Percentiles rank a stretch among this genome's conserved stretches.
phyloP scores from a whole-genome alignment of 768 basidiomycete species.

The Mycena chlorophos region DNA sequence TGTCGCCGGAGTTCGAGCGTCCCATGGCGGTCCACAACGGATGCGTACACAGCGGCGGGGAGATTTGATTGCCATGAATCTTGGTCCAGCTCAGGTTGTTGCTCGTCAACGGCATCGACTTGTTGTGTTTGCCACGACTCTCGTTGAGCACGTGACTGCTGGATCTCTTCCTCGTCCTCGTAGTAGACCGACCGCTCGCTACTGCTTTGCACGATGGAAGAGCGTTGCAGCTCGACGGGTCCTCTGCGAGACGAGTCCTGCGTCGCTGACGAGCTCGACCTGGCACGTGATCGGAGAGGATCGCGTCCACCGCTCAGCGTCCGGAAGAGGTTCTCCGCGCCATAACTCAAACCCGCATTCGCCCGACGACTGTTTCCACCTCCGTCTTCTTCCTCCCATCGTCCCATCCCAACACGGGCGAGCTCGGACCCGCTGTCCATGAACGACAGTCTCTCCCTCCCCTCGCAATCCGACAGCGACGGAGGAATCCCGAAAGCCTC shows the following conservation, averaged over 20 bases:
- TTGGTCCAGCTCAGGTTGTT: neutral
- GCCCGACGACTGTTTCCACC: constrained; percentile 3
- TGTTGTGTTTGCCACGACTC: neutral
- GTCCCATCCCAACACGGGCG: constrained; percentile 37
- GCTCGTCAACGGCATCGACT: constrained; percentile 13
- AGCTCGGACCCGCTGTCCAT: constrained; percentile 52
- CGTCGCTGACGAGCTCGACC: constrained; percentile 7
- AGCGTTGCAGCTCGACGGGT: constrained; percentile 12
- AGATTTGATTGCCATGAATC: constrained; percentile 37
- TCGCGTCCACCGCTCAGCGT: constrained; percentile 31
- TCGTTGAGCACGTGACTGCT: neutral
- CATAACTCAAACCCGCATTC: constrained; percentile 38
- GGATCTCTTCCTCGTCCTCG: neutral
- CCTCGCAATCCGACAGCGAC: constrained; percentile 40
- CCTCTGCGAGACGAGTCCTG: constrained; percentile 17
- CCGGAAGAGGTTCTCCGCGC: constrained; percentile 50
- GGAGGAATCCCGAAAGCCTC: constrained; percentile 54
- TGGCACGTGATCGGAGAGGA: neutral
- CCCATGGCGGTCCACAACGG: constrained; percentile 42
- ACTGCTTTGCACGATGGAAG: constrained; percentile 12
- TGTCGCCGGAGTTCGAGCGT: constrained; percentile 60
- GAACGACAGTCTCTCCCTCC: constrained; percentile 31
- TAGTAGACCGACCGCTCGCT: constrained; percentile 25
- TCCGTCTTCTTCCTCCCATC: constrained; percentile 40
- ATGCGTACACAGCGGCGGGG: constrained; percentile 31